Base-by-base conservation (phyloP, 768 basidiomycete genomes). In the Boletus subcaerulescens region DNA sequence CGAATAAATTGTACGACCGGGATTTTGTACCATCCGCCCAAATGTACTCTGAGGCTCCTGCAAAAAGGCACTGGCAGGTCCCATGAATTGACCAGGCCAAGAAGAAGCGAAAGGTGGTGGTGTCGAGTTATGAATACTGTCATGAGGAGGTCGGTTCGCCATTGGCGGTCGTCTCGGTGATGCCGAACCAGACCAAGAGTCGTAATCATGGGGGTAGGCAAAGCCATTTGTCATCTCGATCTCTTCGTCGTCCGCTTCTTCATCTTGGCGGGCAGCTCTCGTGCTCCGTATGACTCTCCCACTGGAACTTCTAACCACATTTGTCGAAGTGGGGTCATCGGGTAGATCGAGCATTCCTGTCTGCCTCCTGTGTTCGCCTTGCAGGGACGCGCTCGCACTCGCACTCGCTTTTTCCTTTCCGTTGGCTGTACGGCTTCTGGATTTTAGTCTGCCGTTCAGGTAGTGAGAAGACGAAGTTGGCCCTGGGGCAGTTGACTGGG, bases 1-100 rank as follows among this genome's bases (percentile, higher is more conserved):
- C 43, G 83, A 81, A 66, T 85, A 85, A 57, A 85, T 84, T 31
- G 84, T 86, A 60, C 83, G 82, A 53, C 83, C 84, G 3, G 80
- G 76, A 53, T 81, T 82, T 63, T 77, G 76, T 53, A 42, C 71
- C 59, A 62, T 58, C 50, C 72, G 73, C 40, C 74, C 74, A 63
- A 80, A 78, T 6, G 77, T 5, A 53, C 12, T 52, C 57, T 65
- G 67, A 63, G 80, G 67, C 13, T 77, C 79, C 53, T 75, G 77
- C 39, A 80, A 62, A 52, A 79, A 79, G 3, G 75, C 80, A 50
- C 79, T 82, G 2, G 78, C 76, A 29, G 82, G 78, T 8, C 79
- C 80, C 14, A 77, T 75, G 53, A 75, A 77, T 54, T 70, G 73
- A 41, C 71, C 71, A n/a, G 73, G 65, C 69, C 69, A 71, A 12